Evolutionary conservation across 345 rosid species (phyloP), one percentile per base, ranked within the genome.

Genomic region (Salix viminalis): DNA sequence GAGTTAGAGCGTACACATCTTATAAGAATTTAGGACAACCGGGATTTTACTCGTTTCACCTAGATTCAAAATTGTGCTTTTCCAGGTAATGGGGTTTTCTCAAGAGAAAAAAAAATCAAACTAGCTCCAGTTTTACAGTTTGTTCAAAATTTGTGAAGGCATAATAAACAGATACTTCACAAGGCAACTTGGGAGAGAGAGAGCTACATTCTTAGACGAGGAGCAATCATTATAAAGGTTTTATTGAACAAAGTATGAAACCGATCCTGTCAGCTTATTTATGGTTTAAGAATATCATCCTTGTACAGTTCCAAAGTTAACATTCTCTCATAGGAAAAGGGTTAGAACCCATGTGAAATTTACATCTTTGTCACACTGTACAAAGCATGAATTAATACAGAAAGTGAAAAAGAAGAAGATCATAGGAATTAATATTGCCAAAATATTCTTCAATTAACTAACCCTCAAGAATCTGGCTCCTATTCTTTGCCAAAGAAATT

Each of bases 261-360:
- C 2, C 18, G 8, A 48, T 46, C 61, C 16, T 14, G 74, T 71
- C 44, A 24, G 16, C 42, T 61, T 16, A 61, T 73, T 73, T 12
- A 39, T 4, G 9, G 8, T 4, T 36, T 2, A 69, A 12, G n/a
- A 65, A 74, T 60, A 72, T 77, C 64, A 48, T 76, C 72, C 67
- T 79, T 74, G 79, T 81, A 74, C 85, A 79, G 81, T 75, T 79
- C 56, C 75, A 71, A 81, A 82, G 81, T 71, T 74, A 76, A 77
- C 76, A 73, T 21, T 66, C 32, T 41, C 75, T 46, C 69, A 15
- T 6, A 34, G n/a, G 23, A 30, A 67, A 62, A 37, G 39, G 15
- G 26, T 56, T 15, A 60, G 18, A 19, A 46, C 69, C 54, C 74
- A 46, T 36, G 37, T 72, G 26, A 71, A 77, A 36, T 78, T 72